These are phyloP conservation scores for Ganoderma sinense DNA, from an alignment of 1,284 basidiomycete species.

Conservation along the genomic window DNA sequence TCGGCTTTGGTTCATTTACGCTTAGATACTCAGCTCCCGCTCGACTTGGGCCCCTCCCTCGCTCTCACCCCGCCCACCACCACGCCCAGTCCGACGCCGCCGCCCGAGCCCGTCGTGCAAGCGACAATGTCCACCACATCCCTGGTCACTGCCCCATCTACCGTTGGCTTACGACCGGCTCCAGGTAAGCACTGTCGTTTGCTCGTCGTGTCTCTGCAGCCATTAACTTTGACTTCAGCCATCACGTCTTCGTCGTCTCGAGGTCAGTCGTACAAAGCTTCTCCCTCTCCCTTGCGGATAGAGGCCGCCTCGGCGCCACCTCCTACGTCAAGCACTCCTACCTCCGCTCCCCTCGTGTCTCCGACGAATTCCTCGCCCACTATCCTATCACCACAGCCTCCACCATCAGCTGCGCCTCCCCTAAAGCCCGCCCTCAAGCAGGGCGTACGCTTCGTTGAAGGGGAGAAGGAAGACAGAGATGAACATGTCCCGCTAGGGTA, in stretches of 20 bases:
- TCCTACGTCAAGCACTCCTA: constrained; percentile 15
- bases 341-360: constrained; percentile 19
- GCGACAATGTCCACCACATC: constrained; percentile 9
- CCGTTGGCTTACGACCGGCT: constrained; percentile 11
- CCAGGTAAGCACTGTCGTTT: constrained; percentile 16
- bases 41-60: constrained; percentile 27
- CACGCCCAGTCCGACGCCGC: constrained; percentile 21
- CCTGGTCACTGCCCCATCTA: constrained; percentile 4
- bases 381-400: constrained; percentile 26
- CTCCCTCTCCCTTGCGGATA: constrained; percentile 63
- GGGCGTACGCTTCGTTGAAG: constrained; percentile 75
- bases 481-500: constrained; percentile 74
- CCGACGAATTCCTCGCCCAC: constrained; percentile 14
- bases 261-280: constrained; percentile 46
- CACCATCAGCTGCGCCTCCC: constrained; percentile 15
- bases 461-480: constrained; percentile 63
- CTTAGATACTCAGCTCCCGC: constrained; percentile 27
- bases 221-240: constrained; percentile 7
- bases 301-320: constrained; percentile 37
- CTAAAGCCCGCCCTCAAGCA: constrained; percentile 48
- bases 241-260: constrained; percentile 25
- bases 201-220: constrained; percentile 12
- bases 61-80: constrained; percentile 22
- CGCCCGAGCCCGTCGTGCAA: constrained; percentile 22
- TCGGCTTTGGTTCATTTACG: constrained; percentile 26